Evolutionary conservation across 805 yeast genomes (phyloP).

Genomic region (Scheffersomyces ergatensis): DNA sequence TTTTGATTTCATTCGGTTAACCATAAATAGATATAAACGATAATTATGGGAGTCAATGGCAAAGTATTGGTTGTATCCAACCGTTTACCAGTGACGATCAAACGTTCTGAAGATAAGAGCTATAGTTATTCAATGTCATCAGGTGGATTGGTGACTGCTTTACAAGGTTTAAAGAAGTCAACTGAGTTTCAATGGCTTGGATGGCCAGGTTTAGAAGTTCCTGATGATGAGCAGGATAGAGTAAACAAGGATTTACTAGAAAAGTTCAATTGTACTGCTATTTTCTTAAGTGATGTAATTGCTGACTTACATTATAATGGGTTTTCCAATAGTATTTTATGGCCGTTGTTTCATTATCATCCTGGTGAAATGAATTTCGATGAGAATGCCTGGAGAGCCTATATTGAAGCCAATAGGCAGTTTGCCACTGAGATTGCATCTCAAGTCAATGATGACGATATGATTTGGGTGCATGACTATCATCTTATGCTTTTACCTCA

Average conservation of each 20-base stretch:
- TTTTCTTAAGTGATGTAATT: constrained; percentile 80
- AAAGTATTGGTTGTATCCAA: constrained; percentile 91
- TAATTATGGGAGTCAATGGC: constrained; percentile 28
- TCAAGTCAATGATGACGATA: constrained; percentile 74
- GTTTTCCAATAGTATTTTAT: constrained; percentile 86
- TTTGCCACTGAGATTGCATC: constrained; percentile 75
- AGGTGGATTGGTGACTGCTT: constrained; percentile 95
- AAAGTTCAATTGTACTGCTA: constrained; percentile 87
- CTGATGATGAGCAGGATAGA: constrained; percentile 64
- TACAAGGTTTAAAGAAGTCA: constrained; percentile 83
- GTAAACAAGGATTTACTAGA: constrained; percentile 70
- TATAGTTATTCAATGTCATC: constrained; percentile 91
- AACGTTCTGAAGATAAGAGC: constrained; percentile 55
- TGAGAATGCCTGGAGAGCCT: constrained; percentile 97
- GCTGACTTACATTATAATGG: constrained; percentile 98
- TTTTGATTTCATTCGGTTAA: no score
- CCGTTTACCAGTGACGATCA: constrained; percentile 91
- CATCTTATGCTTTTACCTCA: constrained; percentile 94
- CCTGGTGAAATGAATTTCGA: constrained; percentile 99
- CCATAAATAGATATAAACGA: neutral
- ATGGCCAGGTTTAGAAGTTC: constrained; percentile 90
- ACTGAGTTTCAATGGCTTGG: constrained; percentile 96
- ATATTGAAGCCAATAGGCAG: constrained; percentile 82
- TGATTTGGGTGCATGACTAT: constrained; percentile 98
- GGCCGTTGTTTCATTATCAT: constrained; percentile 98